Conservation (phyloP, 108 stramenopile genomes). For the Conticribra weissflogii region DNA sequence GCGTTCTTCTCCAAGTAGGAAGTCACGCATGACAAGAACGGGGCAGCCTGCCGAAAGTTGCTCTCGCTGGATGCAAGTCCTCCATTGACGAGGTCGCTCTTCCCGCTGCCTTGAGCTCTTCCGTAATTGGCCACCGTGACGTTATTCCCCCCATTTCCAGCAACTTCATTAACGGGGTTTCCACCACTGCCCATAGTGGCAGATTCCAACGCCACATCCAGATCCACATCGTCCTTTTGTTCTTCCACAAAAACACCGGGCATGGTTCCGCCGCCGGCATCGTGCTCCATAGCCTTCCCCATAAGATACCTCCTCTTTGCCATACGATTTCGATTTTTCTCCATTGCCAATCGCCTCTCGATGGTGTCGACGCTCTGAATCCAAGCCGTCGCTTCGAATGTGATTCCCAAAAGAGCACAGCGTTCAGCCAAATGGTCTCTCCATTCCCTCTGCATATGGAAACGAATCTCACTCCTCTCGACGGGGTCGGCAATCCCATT, state of each 20-base stretch:
- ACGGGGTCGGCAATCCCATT: slow-evolving; percentile 59
- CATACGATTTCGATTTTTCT: slow-evolving; percentile 74
- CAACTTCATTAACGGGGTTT: slow-evolving; percentile 12
- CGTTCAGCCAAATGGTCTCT: slow-evolving; percentile 74
- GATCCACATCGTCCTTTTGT: slow-evolving; percentile 7
- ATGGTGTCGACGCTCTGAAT: slow-evolving; percentile 79
- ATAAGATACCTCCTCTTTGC: slow-evolving; percentile 76
- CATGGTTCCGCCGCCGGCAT: slow-evolving; percentile 55
- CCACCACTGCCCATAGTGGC: slow-evolving; percentile 11
- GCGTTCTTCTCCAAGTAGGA: slow-evolving; percentile 71
- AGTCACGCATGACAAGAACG: slow-evolving; percentile 72
- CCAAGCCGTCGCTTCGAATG: slow-evolving; percentile 72
- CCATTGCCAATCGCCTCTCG: slow-evolving; percentile 71
- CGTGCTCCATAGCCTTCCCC: slow-evolving; percentile 76
- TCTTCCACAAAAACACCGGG: slow-evolving; percentile 82
- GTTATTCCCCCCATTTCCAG: slow-evolving; percentile 2
- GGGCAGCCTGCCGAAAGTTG: slow-evolving; percentile 28
- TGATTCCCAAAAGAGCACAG: slow-evolving; percentile 63
- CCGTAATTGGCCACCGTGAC: too few species aligned
- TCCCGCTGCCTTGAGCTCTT: too few species aligned
- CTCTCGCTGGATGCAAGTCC: slow-evolving; percentile 3
- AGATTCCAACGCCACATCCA: slow-evolving; percentile 21
- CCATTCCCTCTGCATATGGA: slow-evolving; percentile 91
- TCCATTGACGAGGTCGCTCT: slow-evolving; percentile 5
- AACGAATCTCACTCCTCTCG: slow-evolving; percentile 80